Percentiles rank a stretch among this genome's conserved stretches.
These are phyloP conservation scores for Leccinum uliginosum DNA, from an alignment of 768 basidiomycete species.

Conservation along the genomic window DNA sequence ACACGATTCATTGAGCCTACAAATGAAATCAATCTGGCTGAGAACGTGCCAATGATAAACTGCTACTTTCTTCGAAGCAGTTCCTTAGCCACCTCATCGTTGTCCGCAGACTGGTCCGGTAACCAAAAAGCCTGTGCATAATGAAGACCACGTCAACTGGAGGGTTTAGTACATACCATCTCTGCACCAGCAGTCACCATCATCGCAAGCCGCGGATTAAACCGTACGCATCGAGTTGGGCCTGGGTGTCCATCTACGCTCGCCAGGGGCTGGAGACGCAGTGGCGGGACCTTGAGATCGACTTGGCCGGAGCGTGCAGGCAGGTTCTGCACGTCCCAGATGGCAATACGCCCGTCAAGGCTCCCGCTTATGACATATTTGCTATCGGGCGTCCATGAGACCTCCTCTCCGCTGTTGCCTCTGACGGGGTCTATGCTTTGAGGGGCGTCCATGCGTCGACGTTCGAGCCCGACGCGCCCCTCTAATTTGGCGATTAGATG, in stretches of 20 bases:
- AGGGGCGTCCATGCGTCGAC: conserved; percentile 46
- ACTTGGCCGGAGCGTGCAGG: conserved; percentile 47
- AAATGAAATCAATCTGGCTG: not conserved
- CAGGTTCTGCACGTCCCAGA: conserved; percentile 82
- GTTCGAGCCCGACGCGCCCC: conserved; percentile 80
- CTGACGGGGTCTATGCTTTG: conserved; percentile 63
- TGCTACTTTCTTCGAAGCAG: conserved; percentile 51
- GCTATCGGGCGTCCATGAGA: conserved; percentile 92
- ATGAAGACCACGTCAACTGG: conserved; percentile 6
- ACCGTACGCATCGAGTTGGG: conserved; percentile 79
- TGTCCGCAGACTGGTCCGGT: conserved; percentile 62
- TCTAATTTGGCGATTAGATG: conserved; percentile 79
- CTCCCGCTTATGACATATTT: conserved; percentile 85
- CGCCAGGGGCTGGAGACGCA: conserved; percentile 45
- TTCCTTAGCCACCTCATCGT: conserved; percentile 68
- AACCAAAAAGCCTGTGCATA: conserved; percentile 56
- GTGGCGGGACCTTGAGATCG: conserved; percentile 51
- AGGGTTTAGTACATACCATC: conserved; percentile 49
- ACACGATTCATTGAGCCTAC: not conserved
- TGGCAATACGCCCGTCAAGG: conserved; percentile 74
- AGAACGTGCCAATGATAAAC: not conserved
- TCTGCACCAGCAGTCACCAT: conserved; percentile 81
- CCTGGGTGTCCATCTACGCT: conserved; percentile 78
- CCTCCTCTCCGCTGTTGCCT: conserved; percentile 90
- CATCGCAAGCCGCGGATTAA: conserved; percentile 90